These are phyloP conservation scores for Paraglomus occultum DNA, from an alignment of 192 early-diverging fungal species.

Conservation along the genomic window DNA sequence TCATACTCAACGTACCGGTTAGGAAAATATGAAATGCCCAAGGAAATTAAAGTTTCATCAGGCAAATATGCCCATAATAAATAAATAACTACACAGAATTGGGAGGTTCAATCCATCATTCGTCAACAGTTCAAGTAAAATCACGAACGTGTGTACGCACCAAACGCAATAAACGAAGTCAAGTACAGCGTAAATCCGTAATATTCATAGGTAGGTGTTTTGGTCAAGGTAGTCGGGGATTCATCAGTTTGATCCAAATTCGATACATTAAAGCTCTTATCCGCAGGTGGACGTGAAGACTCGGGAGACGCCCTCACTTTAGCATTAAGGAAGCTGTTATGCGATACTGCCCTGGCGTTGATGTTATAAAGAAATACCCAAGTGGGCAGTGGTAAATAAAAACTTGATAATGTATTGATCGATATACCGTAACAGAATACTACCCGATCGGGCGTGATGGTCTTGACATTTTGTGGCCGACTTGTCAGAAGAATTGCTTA, in stretches of 20 bases:
- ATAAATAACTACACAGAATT: constrained; percentile 53
- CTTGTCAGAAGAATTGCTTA: too few relatives aligned
- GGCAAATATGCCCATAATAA: constrained; percentile 83
- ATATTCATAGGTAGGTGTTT: constrained; percentile 79
- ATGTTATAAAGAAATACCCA: too few relatives aligned
- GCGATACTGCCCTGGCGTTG: too few relatives aligned
- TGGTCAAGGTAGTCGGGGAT: constrained; percentile 48
- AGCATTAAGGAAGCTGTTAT: too few relatives aligned
- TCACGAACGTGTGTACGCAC: constrained; percentile 30
- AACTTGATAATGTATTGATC: too few relatives aligned
- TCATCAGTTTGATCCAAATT: constrained; percentile 22
- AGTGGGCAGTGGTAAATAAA: too few relatives aligned
- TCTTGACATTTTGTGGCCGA: too few relatives aligned
- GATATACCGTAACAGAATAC: too few relatives aligned
- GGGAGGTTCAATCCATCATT: neutral
- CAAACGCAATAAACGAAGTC: constrained; percentile 70
- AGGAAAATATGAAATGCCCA: constrained; percentile 86
- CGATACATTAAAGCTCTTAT: neutral
- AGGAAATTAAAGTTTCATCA: constrained; percentile 61
- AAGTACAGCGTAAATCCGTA: constrained; percentile 89
- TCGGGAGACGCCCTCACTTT: too few relatives aligned
- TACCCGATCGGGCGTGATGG: too few relatives aligned
- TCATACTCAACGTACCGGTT: constrained; percentile 48
- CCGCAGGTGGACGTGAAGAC: too few relatives aligned
- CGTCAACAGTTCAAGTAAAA: constrained; percentile 13